Conservation (phyloP, 495 filamentous ascomycete species). For the Cudoniella acicularis region DNA sequence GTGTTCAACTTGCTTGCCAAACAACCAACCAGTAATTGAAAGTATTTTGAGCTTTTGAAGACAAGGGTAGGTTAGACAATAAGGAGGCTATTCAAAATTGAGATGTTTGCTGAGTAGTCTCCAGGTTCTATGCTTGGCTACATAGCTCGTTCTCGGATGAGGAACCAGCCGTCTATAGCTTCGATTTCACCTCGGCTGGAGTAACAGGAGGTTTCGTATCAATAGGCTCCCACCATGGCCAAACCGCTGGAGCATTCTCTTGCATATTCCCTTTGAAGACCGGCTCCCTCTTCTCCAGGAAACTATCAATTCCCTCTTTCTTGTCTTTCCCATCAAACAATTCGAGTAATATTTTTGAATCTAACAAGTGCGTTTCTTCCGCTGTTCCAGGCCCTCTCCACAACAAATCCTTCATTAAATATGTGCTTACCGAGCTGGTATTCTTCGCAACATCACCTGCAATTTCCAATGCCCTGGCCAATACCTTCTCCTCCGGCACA, state of each 20-base stretch:
- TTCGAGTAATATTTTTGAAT: conserved; percentile 52
- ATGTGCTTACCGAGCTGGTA: conserved; percentile 49
- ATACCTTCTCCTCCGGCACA: conserved; percentile 44
- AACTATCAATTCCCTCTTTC: conserved; percentile 42
- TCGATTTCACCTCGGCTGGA: conserved; percentile 10
- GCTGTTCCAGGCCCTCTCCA: conserved; percentile 51
- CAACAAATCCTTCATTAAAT: conserved; percentile 58
- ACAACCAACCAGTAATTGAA: too few species aligned
- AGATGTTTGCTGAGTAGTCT: too few species aligned
- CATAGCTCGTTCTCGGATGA: too few species aligned
- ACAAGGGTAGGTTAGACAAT: too few species aligned
- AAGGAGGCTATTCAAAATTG: too few species aligned
- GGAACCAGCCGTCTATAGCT: conserved; percentile 15
- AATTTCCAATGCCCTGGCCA: conserved; percentile 53
- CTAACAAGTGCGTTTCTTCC: conserved; percentile 56
- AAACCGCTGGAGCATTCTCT: conserved; percentile 37
- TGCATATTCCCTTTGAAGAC: conserved; percentile 51
- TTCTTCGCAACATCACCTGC: conserved; percentile 56
- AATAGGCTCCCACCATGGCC: conserved; percentile 44
- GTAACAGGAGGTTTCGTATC: conserved; percentile 10
- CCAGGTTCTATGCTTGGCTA: too few species aligned
- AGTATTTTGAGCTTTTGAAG: too few species aligned
- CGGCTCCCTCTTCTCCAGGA: conserved; percentile 45
- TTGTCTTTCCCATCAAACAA: conserved; percentile 49
- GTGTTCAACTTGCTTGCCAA: too few species aligned